Evolutionary conservation across 1,139 yeast genomes (phyloP).

Genomic region (Kurtzmaniella natalensis): DNA sequence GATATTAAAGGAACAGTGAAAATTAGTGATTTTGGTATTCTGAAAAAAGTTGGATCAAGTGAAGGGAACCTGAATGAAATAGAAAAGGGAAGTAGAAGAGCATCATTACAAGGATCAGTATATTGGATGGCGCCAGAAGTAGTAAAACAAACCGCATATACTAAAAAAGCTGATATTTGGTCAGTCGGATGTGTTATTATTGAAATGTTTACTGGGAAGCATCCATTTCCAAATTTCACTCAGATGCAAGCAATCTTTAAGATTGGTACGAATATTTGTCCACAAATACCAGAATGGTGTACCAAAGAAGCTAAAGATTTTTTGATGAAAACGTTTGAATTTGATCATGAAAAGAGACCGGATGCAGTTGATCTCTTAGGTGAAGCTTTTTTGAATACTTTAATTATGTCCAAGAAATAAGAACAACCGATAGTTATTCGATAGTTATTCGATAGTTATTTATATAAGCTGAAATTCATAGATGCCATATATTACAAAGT

Average conservation of each 20-base stretch:
- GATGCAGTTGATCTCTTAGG: conserved; percentile 64
- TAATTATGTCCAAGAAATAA: conserved; percentile 39
- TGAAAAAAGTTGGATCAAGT: conserved; percentile 55
- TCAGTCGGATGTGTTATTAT: conserved; percentile 87
- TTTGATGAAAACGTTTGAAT: conserved; percentile 61
- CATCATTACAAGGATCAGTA: conserved; percentile 88
- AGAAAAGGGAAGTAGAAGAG: conserved; percentile 51
- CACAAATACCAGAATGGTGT: conserved; percentile 76
- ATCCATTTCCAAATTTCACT: conserved; percentile 89
- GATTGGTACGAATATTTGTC: conserved; percentile 77
- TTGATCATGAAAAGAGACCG: conserved; percentile 71
- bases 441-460: no score
- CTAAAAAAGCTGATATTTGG: conserved; percentile 93
- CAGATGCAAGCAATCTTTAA: conserved; percentile 96
- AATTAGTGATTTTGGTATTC: conserved; percentile 91
- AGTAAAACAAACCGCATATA: conserved; percentile 84
- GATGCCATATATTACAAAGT: no score
- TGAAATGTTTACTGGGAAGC: conserved; percentile 93
- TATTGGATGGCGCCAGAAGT: conserved; percentile 99
- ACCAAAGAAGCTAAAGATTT: conserved; percentile 68
- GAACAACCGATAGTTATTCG: no score
- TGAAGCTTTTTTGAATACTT: conserved; percentile 55
- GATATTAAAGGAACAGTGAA: conserved; percentile 90
- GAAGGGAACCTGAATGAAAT: conserved; percentile 10
- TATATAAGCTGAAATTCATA: no score